phyloP scores from a whole-genome alignment of 768 basidiomycete species.

The Royoungia palumana region DNA sequence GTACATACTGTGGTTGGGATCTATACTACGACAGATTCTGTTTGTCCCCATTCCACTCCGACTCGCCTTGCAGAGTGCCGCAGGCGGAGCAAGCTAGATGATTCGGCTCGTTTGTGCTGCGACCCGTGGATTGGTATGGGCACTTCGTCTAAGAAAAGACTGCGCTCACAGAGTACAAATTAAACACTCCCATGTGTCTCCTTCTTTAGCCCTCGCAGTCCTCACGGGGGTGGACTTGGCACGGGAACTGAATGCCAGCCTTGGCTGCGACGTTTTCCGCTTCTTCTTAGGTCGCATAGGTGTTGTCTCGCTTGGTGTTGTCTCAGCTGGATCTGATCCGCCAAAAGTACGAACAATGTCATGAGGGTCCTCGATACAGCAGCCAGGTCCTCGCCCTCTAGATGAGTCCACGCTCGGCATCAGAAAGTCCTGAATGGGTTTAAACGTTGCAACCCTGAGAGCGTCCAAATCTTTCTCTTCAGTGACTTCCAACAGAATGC shows the following conservation, averaged over 20 bases:
- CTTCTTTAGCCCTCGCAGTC: conserved; percentile 37
- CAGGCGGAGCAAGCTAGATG: conserved; percentile 66
- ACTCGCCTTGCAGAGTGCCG: conserved; percentile 48
- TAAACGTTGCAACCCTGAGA: conserved; percentile 42
- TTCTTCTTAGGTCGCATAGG: conserved; percentile 15
- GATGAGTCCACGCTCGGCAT: conserved; percentile 27
- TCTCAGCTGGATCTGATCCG: neutral
- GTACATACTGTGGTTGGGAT: neutral
- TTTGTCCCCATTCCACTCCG: conserved; percentile 11
- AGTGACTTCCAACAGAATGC: conserved; percentile 47
- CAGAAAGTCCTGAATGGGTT: conserved; percentile 51
- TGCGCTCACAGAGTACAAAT: conserved; percentile 62
- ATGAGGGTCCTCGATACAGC: neutral
- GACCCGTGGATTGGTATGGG: conserved; percentile 4
- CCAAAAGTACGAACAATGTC: neutral
- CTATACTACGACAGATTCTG: neutral
- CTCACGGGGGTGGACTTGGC: neutral
- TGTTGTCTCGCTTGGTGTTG: neutral
- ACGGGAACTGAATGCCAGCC: neutral
- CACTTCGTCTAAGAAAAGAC: neutral
- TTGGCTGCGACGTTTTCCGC: conserved; percentile 20
- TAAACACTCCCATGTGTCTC: conserved; percentile 47
- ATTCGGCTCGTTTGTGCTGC: conserved; percentile 49
- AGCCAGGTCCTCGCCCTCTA: conserved; percentile 1
- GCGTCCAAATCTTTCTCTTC: conserved; percentile 41